Base-by-base conservation (phyloP, 2,329 filamentous ascomycete species). In the Phialocephala subalpina region DNA sequence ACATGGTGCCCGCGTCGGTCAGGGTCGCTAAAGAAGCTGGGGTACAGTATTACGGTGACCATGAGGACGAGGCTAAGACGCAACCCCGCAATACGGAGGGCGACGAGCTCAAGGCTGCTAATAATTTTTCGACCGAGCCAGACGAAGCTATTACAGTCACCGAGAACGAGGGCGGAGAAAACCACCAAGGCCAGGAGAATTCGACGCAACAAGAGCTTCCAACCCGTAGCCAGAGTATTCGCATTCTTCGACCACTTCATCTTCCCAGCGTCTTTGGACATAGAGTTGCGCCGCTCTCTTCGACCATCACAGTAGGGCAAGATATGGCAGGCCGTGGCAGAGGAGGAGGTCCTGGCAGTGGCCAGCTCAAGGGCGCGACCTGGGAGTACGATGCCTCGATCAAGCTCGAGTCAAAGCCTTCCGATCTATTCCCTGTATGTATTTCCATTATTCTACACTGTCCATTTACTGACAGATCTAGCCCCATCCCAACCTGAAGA, bases 361-460 rank as follows among this genome's bases (percentile, higher is more conserved):
- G 70, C 25, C 61, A 61, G 9, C 60, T 77, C 38, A 76, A 76
- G 36, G 74, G 74, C 40, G 72, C 71, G 57, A 73, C 72, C n/a
- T 77, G 74, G 74, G 72, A 75, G 52, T 63, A 74, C 38, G 75
- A 77, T 69, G 55, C 71, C 5, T 67, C 63, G 25, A 60, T 75
- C 16, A 72, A 74, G 35, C 64, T 75, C 9, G 80, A 70, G 73
- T 74, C 77, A 42, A 81, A 80, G 67, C 82, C 82, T 16, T 80
- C 79, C 33, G 81, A 80, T 33, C 29, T 33, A 33, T 33, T 33
- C 29, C 29, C 29, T 33, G 29, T 33, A 9, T 5, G 29, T 33
- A 33, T 33, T 33, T 9, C 29, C 29, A 4, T 33, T 9, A 4
- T 9, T 18, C 8, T 42, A n/a, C n/a, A n/a, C 7, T 45, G 1